These are phyloP conservation scores for Metarhizium sp. DNA, from an alignment of 2,329 filamentous ascomycete genomes.

Conservation along the genomic window DNA sequence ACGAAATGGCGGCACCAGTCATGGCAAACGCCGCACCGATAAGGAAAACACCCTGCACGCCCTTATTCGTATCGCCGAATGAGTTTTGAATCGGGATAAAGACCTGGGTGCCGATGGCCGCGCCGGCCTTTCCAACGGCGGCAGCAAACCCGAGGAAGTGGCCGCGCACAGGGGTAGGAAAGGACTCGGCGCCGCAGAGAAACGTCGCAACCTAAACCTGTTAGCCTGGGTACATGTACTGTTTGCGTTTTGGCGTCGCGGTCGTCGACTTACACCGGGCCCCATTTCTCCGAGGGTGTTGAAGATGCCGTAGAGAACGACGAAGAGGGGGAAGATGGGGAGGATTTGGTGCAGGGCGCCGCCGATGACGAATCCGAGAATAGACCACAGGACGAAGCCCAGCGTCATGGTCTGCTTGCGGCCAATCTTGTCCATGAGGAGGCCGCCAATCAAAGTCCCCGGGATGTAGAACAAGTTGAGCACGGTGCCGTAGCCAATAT, in stretches of 20 bases:
- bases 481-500: conserved; percentile 14
- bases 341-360: conserved; percentile 35
- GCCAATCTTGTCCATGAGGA: conserved; percentile 28
- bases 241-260: background rate
- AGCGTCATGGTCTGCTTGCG: conserved; percentile 18
- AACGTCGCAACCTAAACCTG: conserved; percentile 23
- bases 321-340: conserved; percentile 37
- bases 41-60: conserved; percentile 16
- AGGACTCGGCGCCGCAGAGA: conserved; percentile 38
- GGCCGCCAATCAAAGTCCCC: conserved; percentile 26
- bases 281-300: conserved; percentile 21
- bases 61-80: conserved; percentile 12
- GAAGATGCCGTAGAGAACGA: conserved; percentile 42
- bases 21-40: conserved; percentile 18
- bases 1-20: conserved; percentile 13
- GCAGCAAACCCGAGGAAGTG: conserved; percentile 40
- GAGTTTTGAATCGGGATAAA: conserved; percentile 12
- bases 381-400: conserved; percentile 13
- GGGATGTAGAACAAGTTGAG: conserved; percentile 14
- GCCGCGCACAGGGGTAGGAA: conserved; percentile 39
- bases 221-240: background rate
- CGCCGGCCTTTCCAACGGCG: conserved; percentile 40
- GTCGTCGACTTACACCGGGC: conserved; percentile 34
- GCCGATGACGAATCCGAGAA: conserved; percentile 41
- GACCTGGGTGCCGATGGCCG: conserved; percentile 35